Conservation (phyloP, 176 grass and related monocot genomes). For the Luzula sylvatica region DNA sequence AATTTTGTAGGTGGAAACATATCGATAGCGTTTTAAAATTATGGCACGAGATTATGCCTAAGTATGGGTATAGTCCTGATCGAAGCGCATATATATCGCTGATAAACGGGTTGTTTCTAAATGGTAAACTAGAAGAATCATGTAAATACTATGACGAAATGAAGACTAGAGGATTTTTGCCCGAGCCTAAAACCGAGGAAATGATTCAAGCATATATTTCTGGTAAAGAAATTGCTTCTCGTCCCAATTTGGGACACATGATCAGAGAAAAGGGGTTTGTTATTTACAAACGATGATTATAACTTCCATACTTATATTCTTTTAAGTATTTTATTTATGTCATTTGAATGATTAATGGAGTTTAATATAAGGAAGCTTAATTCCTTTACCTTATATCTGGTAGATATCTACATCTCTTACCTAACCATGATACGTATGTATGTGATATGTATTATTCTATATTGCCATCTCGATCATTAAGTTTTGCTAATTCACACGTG, state of each 20-base stretch:
- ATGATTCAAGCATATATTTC: constrained; percentile 62
- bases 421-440: constrained; percentile 12
- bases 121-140: constrained; percentile 51
- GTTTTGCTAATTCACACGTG: constrained; percentile 2
- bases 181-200: constrained; percentile 59
- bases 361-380: neutral
- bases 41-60: constrained; percentile 54
- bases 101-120: constrained; percentile 71
- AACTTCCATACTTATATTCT: too few relatives aligned
- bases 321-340: neutral
- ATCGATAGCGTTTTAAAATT: constrained; percentile 48
- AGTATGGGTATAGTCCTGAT: constrained; percentile 54
- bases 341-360: neutral
- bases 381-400: constrained; percentile 3
- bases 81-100: constrained; percentile 67
- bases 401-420: constrained; percentile 12
- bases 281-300: neutral
- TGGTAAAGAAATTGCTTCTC: constrained; percentile 31
- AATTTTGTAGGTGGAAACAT: constrained; percentile 66
- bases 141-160: constrained; percentile 65
- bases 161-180: constrained; percentile 57
- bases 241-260: neutral
- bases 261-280: neutral
- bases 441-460: neutral
- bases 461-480: neutral